phyloP scores from a whole-genome alignment of 345 rosid genomes.

The Eucalyptus victrix region DNA sequence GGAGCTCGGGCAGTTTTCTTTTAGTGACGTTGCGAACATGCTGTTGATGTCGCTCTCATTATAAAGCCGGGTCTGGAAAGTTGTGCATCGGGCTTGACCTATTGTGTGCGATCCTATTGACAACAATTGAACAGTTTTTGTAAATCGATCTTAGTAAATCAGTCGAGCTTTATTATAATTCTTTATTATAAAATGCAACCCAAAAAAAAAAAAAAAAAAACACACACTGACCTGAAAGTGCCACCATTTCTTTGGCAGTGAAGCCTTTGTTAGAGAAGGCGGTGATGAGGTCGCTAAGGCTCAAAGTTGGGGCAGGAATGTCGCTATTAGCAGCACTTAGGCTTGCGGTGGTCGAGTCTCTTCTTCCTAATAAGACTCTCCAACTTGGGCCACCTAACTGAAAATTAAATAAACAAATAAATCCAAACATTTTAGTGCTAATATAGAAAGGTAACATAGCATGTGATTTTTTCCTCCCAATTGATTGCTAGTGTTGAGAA shows the following conservation, averaged over 20 bases:
- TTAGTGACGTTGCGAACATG: constrained; percentile 13
- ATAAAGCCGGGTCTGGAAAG: constrained; percentile 33
- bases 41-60: constrained; percentile 29
- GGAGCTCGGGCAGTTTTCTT: constrained; percentile 17
- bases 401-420: neutral
- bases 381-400: constrained; percentile 45
- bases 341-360: constrained; percentile 52
- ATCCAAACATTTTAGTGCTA: neutral
- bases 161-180: neutral
- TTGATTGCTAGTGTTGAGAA: no score
- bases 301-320: constrained; percentile 26
- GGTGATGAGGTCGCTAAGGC: constrained; percentile 26
- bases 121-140: neutral
- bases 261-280: constrained; percentile 45
- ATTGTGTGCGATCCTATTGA: constrained; percentile 30
- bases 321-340: constrained; percentile 4
- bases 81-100: constrained; percentile 48
- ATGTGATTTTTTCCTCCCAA: neutral
- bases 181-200: neutral
- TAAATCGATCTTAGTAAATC: neutral
- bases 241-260: constrained; percentile 43
- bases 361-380: constrained; percentile 42
- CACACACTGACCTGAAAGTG: constrained; percentile 62
- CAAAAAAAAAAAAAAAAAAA: neutral
- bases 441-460: neutral